These are phyloP conservation scores for Euryodendron excelsum DNA, from an alignment of 148 eudicot species.

Conservation along the genomic window DNA sequence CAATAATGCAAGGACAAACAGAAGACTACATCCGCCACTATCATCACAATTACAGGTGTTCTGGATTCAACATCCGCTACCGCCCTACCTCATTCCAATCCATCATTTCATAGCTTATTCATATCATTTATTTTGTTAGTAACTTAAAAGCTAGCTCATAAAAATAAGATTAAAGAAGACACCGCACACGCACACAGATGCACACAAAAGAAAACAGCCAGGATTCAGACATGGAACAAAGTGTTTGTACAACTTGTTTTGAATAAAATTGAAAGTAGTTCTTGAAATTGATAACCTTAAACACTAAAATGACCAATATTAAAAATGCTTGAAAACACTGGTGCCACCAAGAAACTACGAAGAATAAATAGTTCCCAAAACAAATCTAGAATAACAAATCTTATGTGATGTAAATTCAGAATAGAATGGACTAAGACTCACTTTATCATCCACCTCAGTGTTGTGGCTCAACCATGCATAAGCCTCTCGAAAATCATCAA, in stretches of 20 bases:
- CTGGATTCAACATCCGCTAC: too few species aligned
- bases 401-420: not conserved
- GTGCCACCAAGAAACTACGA: not conserved
- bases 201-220: too few species aligned
- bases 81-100: not conserved
- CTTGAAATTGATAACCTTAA: not conserved
- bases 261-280: not conserved
- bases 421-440: slow-evolving; percentile 33
- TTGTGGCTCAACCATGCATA: slow-evolving; percentile 96
- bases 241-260: not conserved
- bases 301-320: not conserved
- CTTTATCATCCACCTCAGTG: slow-evolving; percentile 97
- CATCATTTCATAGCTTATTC: not conserved
- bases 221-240: not conserved
- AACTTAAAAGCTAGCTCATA: not conserved
- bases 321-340: not conserved
- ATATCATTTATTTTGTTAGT: not conserved
- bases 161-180: not conserved
- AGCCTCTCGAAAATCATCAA: slow-evolving; percentile 99
- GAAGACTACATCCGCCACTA: not conserved
- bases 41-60: not conserved
- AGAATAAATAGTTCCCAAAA: not conserved
- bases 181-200: not conserved
- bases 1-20: not conserved
- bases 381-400: not conserved